Evolutionary conservation across 2,329 filamentous ascomycete genomes (phyloP), one percentile per base, ranked within the genome.

Genomic region (Colletotrichum musae): DNA sequence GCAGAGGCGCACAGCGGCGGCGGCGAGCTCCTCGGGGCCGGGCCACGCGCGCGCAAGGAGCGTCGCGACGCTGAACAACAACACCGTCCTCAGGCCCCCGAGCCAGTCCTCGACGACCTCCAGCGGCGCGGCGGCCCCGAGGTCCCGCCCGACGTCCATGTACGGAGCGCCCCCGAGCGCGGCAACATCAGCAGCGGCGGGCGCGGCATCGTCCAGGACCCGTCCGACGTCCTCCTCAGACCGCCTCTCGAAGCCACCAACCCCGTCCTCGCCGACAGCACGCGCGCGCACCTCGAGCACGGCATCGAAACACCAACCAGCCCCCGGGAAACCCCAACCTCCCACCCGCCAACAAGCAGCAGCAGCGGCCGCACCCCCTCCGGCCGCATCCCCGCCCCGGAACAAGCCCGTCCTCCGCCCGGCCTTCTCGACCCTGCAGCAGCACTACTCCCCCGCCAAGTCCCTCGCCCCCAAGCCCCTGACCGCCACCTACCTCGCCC

Each of bases 371-470:
- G 21, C 21, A 24, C 21, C 21, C 45, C 58, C 41, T 51, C 62
- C 57, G 10, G 48, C 51, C 61, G 18, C 18, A 18, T 57, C 64
- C 7, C 63, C 62, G 2, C 45, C 54, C 63, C 70, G 56, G 75
- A 71, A 63, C 18, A 77, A 76, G 48, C 77, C 80, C 18, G 77
- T 80, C n/a, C 79, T 81, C 28, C 85, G 86, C 9, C 88, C 89
- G 0, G 81, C 85, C 54, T 92, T 92, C 78, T 87, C 84, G 56
- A 91, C 87, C 0, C 85, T 88, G 47, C 90, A 92, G 73, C 90
- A 92, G 73, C 89, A 92, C 79, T 92, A 88, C 80, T 91, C 88
- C 32, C 91, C 91, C 0, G 87, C 87, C 52, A 92, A 92, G 74
- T 83, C 82, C 4, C 80, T 84, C 9, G 85, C 87, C 0, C 88